These are phyloP conservation scores for Lentinula sp. DNA, from an alignment of 768 basidiomycete species.

Conservation along the genomic window DNA sequence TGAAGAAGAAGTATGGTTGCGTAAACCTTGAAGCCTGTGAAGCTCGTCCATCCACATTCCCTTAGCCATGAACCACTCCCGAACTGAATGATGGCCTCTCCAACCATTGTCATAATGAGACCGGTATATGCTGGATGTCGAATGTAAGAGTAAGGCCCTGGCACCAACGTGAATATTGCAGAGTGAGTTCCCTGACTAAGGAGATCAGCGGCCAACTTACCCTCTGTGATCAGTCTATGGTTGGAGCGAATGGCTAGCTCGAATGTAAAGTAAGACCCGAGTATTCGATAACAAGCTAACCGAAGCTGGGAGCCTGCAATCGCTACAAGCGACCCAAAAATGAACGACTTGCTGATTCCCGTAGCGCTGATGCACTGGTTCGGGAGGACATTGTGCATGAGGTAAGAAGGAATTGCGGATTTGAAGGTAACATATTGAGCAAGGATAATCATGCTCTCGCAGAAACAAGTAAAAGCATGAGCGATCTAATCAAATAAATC, in stretches of 20 bases:
- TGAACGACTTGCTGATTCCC: background rate
- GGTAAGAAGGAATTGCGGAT: background rate
- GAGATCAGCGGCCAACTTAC: background rate
- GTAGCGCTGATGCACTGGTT: background rate
- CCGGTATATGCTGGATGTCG: constrained; percentile 20
- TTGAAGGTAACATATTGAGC: background rate
- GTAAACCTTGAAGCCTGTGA: background rate
- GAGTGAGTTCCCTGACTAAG: background rate
- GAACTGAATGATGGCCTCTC: background rate
- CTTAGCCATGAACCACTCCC: constrained; percentile 7
- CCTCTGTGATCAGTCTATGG: constrained; percentile 16
- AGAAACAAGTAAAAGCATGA: background rate
- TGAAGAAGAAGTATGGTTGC: background rate
- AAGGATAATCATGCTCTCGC: background rate
- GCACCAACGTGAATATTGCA: background rate
- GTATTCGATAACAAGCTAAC: constrained; percentile 13
- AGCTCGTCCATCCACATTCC: constrained; percentile 4
- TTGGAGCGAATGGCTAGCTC: constrained; percentile 12
- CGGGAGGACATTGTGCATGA: background rate
- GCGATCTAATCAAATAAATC: background rate
- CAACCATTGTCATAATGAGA: background rate
- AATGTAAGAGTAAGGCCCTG: constrained; percentile 17
- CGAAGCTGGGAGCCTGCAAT: background rate
- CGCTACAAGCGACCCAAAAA: background rate
- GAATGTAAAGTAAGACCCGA: constrained; percentile 20